Evolutionary conservation across 257 asterid species (phyloP).

Genomic region (Penstemon newberryi): DNA sequence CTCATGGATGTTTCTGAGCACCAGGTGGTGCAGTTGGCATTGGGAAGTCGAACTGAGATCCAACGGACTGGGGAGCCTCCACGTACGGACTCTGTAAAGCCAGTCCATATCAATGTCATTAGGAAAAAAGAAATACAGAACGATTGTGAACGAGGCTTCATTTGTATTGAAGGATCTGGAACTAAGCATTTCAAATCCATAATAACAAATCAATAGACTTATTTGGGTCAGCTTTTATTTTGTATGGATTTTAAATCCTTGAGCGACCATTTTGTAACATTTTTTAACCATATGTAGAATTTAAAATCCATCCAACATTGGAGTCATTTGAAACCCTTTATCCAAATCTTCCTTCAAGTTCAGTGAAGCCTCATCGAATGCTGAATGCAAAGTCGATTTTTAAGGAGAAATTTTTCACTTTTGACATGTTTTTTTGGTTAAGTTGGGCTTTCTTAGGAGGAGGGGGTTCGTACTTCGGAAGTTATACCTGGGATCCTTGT

Average conservation of each 20-base stretch:
- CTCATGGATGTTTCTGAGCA: slow-evolving; percentile 58
- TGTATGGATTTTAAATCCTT: background rate
- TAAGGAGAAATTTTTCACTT: background rate
- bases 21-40: slow-evolving; percentile 97
- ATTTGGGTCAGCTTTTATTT: background rate
- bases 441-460: background rate
- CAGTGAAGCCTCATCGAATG: too few species aligned
- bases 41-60: slow-evolving; percentile 59
- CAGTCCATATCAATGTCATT: slow-evolving; percentile 17
- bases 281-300: background rate
- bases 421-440: background rate
- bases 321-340: too few species aligned
- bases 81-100: slow-evolving; percentile 82
- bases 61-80: slow-evolving; percentile 76
- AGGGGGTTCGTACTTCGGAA: background rate
- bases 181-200: background rate
- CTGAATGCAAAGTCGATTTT: background rate
- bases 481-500: slow-evolving; percentile 51
- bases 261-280: background rate
- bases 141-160: background rate
- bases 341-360: too few species aligned
- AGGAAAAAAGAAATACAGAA: slow-evolving; percentile 3
- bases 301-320: too few species aligned
- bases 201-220: too few species aligned
- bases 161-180: background rate